phyloP scores from a whole-genome alignment of 805 yeast species.

The Yamadazyma sp. region DNA sequence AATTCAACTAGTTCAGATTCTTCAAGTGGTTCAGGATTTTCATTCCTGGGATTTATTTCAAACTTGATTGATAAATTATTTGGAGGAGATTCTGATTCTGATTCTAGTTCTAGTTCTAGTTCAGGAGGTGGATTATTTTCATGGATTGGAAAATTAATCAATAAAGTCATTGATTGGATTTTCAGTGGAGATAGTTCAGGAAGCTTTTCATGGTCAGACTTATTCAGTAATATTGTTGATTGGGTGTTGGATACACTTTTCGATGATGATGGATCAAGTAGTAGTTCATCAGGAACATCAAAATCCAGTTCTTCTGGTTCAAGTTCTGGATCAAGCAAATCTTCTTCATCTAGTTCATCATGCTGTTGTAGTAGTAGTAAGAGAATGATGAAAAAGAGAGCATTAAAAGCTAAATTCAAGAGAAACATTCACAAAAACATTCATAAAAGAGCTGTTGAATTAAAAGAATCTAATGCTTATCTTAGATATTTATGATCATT shows the following conservation, averaged over 20 bases:
- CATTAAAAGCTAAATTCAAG: conserved; percentile 15
- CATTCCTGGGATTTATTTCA: conserved; percentile 11
- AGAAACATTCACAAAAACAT: conserved; percentile 16
- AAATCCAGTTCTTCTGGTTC: conserved; percentile 5
- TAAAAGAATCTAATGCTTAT: conserved; percentile 11
- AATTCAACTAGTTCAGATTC: conserved; percentile 5
- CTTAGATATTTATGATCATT: conserved; percentile 12
- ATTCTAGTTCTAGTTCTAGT: conserved; percentile 5
- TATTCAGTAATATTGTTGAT: conserved; percentile 14
- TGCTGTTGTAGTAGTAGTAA: conserved; percentile 11
- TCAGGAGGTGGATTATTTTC: conserved; percentile 1
- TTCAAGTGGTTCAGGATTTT: conserved; percentile 9
- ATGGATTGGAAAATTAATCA: conserved; percentile 6
- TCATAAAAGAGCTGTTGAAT: conserved; percentile 14
- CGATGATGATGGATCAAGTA: conserved; percentile 17
- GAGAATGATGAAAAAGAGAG: conserved; percentile 13
- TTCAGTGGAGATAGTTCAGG: conserved; percentile 4
- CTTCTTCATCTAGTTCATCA: conserved; percentile 6
- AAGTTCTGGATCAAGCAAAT: conserved; percentile 2
- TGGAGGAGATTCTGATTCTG: conserved; percentile 7
- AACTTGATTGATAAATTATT: conserved; percentile 12
- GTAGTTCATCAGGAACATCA: conserved; percentile 9
- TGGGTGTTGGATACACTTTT: conserved; percentile 18
- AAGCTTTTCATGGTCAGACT: conserved; percentile 7
- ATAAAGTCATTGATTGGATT: conserved; percentile 12